Base-by-base conservation (phyloP, 768 basidiomycete species). In the Amanita thiersii region DNA sequence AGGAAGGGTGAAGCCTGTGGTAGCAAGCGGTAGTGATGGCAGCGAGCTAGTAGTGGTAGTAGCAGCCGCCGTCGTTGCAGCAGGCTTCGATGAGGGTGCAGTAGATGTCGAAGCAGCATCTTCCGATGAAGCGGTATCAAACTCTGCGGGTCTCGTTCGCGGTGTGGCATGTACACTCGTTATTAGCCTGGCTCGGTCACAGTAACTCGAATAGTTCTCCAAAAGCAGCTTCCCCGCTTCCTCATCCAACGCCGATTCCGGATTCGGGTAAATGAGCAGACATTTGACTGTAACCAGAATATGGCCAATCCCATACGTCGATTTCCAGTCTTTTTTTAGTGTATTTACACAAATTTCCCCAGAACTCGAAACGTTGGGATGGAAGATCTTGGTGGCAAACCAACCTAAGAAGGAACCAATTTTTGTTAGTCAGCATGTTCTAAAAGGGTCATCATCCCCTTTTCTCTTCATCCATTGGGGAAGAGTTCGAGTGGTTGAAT, bases 301-400 rank as follows among this genome's bases (percentile, higher is more conserved):
- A 58, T 93, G 89, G 10, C 70, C 77, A 21, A 98, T 90, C 37
- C 93, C 93, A 52, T 89, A 93, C 9, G 81, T 75, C 17, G 86
- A 74, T 58, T 91, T 86, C 93, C 93, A 97, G 54, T 94, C 91
- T 60, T 96, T 94, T 73, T 96, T 97, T 18, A 97, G 66, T 5
- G 92, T 97, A 65, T 93, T 94, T 10, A 97, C 92, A 58, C 92
- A 97, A 51, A 97, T 97, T 62, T 96, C 92, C 11, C 92, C 92
- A 0, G 75, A 60, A 24, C 75, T 71, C 0, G 91, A 93, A 29
- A 98, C 90, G 53, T 98, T 98, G 0, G 94, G 93, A 54, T 97
- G 93, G 62, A 97, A 97, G 43, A 98, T 93, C 68, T 94, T 96
- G 37, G 93, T 96, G 10, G 73, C 66, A 50, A 96, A 86, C 69